Percentiles rank a stretch among this genome's conserved stretches.
These are phyloP conservation scores for Populus ilicifolia DNA, from an alignment of 345 rosid species.

Conservation along the genomic window DNA sequence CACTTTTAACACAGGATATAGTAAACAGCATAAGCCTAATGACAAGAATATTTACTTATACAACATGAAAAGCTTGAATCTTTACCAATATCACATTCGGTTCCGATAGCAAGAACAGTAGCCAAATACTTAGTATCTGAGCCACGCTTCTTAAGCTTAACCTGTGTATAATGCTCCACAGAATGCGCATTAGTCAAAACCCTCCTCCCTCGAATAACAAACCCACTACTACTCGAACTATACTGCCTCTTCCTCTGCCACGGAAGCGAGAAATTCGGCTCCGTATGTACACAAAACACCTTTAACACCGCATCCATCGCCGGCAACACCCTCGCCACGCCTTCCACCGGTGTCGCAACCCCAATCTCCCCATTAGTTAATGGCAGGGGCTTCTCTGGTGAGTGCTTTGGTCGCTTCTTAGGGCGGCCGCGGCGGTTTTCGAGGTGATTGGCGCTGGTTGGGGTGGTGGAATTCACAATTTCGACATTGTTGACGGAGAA, in stretches of 20 bases:
- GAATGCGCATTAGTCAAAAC: constrained; percentile 95
- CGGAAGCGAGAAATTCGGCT: constrained; percentile 86
- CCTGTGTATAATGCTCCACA: constrained; percentile 91
- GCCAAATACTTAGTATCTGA: constrained; percentile 93
- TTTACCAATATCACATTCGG: constrained; percentile 90
- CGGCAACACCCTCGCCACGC: constrained; percentile 64
- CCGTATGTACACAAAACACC: constrained; percentile 89
- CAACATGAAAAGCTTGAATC: not conserved
- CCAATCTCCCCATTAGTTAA: constrained; percentile 10
- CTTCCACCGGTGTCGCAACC: constrained; percentile 34
- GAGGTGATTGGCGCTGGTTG: not conserved
- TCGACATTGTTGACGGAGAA: constrained; percentile 38
- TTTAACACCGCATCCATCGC: constrained; percentile 94
- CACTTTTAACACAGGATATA: not conserved
- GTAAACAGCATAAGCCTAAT: not conserved
- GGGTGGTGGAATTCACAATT: constrained; percentile 19
- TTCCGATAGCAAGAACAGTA: constrained; percentile 83
- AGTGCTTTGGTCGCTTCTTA: constrained; percentile 30
- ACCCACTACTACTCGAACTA: constrained; percentile 87
- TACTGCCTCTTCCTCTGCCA: constrained; percentile 97
- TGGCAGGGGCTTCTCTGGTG: constrained; percentile 20
- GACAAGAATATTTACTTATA: not conserved
- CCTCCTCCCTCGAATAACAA: constrained; percentile 66
- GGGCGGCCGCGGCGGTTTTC: constrained; percentile 40
- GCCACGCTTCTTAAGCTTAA: constrained; percentile 90